These are phyloP conservation scores for Serendipita indica DNA, from an alignment of 768 basidiomycete species.

Conservation along the genomic window DNA sequence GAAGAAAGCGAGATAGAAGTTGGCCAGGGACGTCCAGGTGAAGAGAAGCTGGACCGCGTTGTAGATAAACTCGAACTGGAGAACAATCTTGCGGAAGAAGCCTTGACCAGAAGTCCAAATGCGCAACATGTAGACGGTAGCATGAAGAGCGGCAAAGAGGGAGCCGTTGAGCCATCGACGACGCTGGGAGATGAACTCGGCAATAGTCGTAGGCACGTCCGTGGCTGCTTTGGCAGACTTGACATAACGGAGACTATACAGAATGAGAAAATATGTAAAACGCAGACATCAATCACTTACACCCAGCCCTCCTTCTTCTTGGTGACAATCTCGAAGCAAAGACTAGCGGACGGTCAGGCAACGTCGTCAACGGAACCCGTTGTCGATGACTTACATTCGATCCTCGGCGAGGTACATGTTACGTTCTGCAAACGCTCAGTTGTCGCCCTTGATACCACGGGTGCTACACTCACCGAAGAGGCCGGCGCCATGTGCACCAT, in stretches of 20 bases:
- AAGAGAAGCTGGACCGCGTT: conserved; percentile 80
- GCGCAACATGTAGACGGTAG: conserved; percentile 74
- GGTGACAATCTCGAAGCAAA: conserved; percentile 88
- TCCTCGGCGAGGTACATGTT: conserved; percentile 84
- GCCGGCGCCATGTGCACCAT: conserved; percentile 42
- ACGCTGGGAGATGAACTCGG: conserved; percentile 91
- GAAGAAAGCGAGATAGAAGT: conserved; percentile 90
- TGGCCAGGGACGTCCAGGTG: conserved; percentile 86
- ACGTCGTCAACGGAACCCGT: not conserved
- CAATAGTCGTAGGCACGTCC: conserved; percentile 82
- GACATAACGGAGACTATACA: conserved; percentile 60
- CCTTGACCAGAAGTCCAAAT: conserved; percentile 90
- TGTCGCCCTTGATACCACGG: not conserved
- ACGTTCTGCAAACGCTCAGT: conserved; percentile 31
- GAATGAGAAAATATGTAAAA: not conserved
- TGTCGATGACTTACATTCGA: conserved; percentile 11
- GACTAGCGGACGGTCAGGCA: conserved; percentile 28
- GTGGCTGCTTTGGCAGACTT: conserved; percentile 90
- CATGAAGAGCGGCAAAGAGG: conserved; percentile 84
- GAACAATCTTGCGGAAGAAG: conserved; percentile 63
- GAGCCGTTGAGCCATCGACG: conserved; percentile 83
- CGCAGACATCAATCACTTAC: conserved; percentile 30
- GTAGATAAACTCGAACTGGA: conserved; percentile 81
- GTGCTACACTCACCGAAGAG: conserved; percentile 36
- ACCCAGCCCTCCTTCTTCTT: conserved; percentile 75